Base-by-base conservation (phyloP, 1,284 basidiomycete species). In the Pseudozyma sp. region DNA sequence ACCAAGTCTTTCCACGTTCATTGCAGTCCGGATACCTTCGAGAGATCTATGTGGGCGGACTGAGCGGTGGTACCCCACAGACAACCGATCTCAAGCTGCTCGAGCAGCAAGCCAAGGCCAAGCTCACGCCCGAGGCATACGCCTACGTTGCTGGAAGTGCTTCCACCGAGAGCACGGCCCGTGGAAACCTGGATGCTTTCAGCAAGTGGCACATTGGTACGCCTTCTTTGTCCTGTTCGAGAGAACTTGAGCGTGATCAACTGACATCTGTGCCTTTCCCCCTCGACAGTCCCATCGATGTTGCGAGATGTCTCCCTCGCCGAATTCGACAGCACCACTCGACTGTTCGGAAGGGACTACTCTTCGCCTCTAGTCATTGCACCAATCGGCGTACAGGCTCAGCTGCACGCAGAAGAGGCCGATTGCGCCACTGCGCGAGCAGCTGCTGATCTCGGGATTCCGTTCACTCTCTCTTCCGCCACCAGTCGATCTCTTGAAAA, bases 101-200 rank as follows among this genome's bases (percentile, higher is more conserved):
- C 51, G 75, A 77, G 17, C 46, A 67, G 58, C 52, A 56, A 44
- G 80, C 79, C 0, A 54, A 66, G 43, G 53, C 60, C 19, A 76
- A 76, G 46, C 39, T 81, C 14, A 45, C 54, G 14, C 52, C 71
- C n/a, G 59, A 75, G 44, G 75, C 78, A 3, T 81, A 75, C 45
- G 64, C 60, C 37, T 81, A 81, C 35, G 80, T 80, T 13, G 79
- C 77, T 11, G 80, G 80, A 19, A 71, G 72, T 34, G 80, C 80
- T 16, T 71, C 72, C 10, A 71, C 59, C 35, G 77, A 79, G 50
- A 51, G 52, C 7, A 81, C 80, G 6, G 63, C 68, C 11, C 46
- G 53, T 5, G 54, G 35, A 61, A 81, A 81, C 47, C 61, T 70
- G n/a, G 62, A 63, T 29, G 67, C 72, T 13, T 67, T 79, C 14